Evolutionary conservation across 2,329 filamentous ascomycete genomes (phyloP), one percentile per base, ranked within the genome.

Genomic region (Penicillium decumbens): DNA sequence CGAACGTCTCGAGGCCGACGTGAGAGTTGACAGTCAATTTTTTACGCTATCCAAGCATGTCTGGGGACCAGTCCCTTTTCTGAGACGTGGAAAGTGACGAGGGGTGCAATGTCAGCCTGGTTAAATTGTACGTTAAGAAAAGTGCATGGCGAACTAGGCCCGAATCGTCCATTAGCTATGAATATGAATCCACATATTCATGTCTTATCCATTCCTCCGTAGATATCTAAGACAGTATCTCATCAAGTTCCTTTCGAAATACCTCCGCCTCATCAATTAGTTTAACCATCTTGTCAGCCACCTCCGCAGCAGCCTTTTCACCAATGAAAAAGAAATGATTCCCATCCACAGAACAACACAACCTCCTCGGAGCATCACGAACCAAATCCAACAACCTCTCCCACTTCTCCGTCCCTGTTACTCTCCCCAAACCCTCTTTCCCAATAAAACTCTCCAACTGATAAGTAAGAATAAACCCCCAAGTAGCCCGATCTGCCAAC

Each of bases 1-100:
- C 53, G 6, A 50, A 51, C 39, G 25, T 62, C 18, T 53, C 66
- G 15, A 66, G 68, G 47, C 49, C 60, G 24, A 65, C 59, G 46
- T 67, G 58, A 56, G 18, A 41, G 13, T 12, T 12, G 33, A 20
- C 24, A 24, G 12, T 7, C 23, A 15, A 30, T 41, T 40, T 28
- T 13, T 41, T 18, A 38, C 38, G 12, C 29, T 23, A 23, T 47
- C 23, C 37, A 43, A 37, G 18, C 18, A 10, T 20, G 9, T 37
- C 15, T 12, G 15, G 33, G 4, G 20, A 23, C 4, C 4, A 23
- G 20, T 23, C 20, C 4, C 20, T 23, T 23, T 23, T 4, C 20
- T 23, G 20, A 23, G 20, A 23, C 20, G 20, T 23, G 20, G 20
- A 23, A 23, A 4, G 20, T 4, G 15, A 18, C 15, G 15, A 18